phyloP scores from a whole-genome alignment of 306 rosid species.

The Glycine tomentella region DNA sequence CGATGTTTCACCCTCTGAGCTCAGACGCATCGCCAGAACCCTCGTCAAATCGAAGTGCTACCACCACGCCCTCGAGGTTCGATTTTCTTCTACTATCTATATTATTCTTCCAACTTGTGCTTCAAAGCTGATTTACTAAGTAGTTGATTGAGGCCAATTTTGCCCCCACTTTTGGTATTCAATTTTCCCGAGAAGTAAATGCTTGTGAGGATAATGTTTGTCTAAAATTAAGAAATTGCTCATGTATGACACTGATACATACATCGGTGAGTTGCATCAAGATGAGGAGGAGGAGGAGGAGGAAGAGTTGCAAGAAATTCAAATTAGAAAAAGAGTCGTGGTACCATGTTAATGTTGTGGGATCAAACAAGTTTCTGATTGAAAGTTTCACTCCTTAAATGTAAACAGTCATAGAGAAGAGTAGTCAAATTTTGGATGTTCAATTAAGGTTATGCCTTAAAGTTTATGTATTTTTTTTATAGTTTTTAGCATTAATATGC shows the following conservation, averaged over 20 bases:
- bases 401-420: neutral
- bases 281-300: too few species aligned
- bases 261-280: neutral
- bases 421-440: neutral
- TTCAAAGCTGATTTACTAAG: neutral
- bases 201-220: neutral
- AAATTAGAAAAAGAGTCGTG: too few species aligned
- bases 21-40: conserved; percentile 56
- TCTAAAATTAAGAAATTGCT: neutral
- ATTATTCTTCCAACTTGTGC: neutral
- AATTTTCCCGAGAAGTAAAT: neutral
- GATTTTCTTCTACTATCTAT: neutral
- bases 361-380: neutral
- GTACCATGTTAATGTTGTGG: neutral
- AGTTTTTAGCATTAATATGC: conserved; percentile 2
- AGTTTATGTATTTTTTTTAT: neutral
- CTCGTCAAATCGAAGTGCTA: conserved; percentile 66
- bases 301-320: too few species aligned
- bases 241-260: neutral
- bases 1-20: conserved; percentile 54
- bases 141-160: neutral
- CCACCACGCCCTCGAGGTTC: conserved; percentile 72
- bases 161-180: neutral
- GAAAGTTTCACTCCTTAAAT: neutral
- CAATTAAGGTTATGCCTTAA: neutral